Evolutionary conservation across 345 rosid genomes (phyloP), one percentile per base, ranked within the genome.

Genomic region (Anacardium occidentale): DNA sequence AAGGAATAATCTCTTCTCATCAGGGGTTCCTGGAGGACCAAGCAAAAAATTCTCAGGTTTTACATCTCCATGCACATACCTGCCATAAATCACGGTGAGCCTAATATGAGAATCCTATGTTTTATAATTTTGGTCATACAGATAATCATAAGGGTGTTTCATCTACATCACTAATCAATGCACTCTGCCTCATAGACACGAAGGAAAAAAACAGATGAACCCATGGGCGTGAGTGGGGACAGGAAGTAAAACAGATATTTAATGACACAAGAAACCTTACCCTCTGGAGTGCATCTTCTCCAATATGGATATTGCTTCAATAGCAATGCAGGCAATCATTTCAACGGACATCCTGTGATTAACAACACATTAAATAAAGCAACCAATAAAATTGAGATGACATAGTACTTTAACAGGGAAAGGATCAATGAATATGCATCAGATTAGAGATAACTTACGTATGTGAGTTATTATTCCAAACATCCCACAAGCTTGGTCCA

Each of bases 401-500:
- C 15, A 26, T 15, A n/a, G 12, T 10, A 64, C 3, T 58, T 62
- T 17, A 24, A 42, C 18, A 66, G 20, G 42, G 48, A 71, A 51
- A 21, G 58, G 55, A 18, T 42, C 26, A 20, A 50, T 68, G 15
- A 32, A 66, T 42, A 40, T 47, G 64, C 10, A 51, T 60, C 50
- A 47, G 12, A 26, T 71, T 72, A 40, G 55, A 63, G 50, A 17
- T 14, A 59, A 86, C 96, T 86, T 62, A 90, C 96, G 85, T 71
- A 68, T 86, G 85, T 10, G 85, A 81, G 68, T 84, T 86, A 75
- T 69, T 86, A 79, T 88, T 88, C 92, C 96, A 90, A 72, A 86
- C 90, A 60, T 90, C 96, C 96, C 96, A 90, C 68, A 90, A 68
- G 80, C 92, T 88, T n/a, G 92, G 92, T 6, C 96, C 96, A 76